These are phyloP conservation scores for Leucaena leucocephala DNA, from an alignment of 306 rosid genomes.

Conservation along the genomic window DNA sequence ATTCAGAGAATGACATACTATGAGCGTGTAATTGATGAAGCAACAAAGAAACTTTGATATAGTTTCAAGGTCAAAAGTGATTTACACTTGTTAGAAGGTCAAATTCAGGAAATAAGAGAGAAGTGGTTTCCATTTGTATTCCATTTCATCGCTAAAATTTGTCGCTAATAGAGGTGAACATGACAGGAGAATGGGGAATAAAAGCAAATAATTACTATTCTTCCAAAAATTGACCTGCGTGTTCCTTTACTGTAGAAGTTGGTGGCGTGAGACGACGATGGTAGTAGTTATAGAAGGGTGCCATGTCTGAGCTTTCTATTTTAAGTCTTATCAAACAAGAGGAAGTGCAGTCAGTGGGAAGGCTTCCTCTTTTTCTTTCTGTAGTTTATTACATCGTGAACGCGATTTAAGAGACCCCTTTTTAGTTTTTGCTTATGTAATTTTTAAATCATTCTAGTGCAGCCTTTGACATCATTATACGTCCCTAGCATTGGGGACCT, in stretches of 20 bases:
- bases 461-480: conserved; percentile 13
- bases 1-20: conserved; percentile 85
- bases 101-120: conserved; percentile 5
- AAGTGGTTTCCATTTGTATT: not conserved
- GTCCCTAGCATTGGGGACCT: conserved; percentile 23
- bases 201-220: not conserved
- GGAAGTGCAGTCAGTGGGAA: not conserved
- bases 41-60: conserved; percentile 63
- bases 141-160: not conserved
- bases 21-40: conserved; percentile 76
- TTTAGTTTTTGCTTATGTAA: conserved; percentile 25
- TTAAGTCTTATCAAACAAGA: conserved; percentile 6
- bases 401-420: not conserved
- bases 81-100: conserved; percentile 9
- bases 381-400: conserved; percentile 9
- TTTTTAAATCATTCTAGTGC: conserved; percentile 13
- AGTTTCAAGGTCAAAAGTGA: conserved; percentile 34
- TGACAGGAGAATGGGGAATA: not conserved
- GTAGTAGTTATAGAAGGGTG: not conserved
- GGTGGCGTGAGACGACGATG: not conserved
- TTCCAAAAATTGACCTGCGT: not conserved
- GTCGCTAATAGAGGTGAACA: not conserved
- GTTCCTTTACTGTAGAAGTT: not conserved
- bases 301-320: not conserved
- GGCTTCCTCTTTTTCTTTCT: conserved; percentile 7